Evolutionary conservation across 129 eudicot species (phyloP), one percentile per base, ranked within the genome.

Genomic region (Lactuca sativa): DNA sequence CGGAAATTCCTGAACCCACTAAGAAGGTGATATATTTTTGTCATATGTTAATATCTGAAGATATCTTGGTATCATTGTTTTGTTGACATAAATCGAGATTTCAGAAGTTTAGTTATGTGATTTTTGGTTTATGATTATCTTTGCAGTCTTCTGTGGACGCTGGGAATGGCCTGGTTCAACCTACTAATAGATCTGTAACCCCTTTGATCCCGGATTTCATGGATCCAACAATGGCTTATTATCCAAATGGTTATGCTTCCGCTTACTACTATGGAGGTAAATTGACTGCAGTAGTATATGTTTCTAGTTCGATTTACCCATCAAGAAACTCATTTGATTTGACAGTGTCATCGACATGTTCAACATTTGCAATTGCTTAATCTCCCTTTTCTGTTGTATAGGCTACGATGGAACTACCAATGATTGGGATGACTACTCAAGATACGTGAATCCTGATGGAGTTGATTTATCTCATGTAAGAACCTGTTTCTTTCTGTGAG

Each of bases 1-100:
- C 79, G 57, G 95, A 86, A 58, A 70, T 75, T 17, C 72, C 85
- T 0, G 96, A 83, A 31, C 74, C 95, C 11, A 70, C 82, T 4
- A 92, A 86, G 73, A 89, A 92, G 91, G 96, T 89, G 36, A 14
- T n/a, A 13, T 33, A 0, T 8, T 7, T 49, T 12, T 30, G 0
- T 58, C 32, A 8, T n/a, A 16, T 30, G 2, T 16, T 70, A 4
- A 4, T 40, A 0, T 57, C 1, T 3, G 10, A 38, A 18, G 43
- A 25, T 58, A 58, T 56, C 52, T 47, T 11, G 52, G 4, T 47
- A 10, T 47, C 30, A 25, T 25, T 25, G 30, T 25, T 25, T 25
- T 25, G 30, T 25, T 1, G 30, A 25, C 30, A 25, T 25, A 0
- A 25, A 25, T 25, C 30, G 30, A 25, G 2, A 25, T 25, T 25